Percentiles rank a stretch among this genome's conserved stretches.
These are phyloP conservation scores for Rhodotorula graminis DNA, from an alignment of 768 basidiomycete genomes.

Conservation along the genomic window DNA sequence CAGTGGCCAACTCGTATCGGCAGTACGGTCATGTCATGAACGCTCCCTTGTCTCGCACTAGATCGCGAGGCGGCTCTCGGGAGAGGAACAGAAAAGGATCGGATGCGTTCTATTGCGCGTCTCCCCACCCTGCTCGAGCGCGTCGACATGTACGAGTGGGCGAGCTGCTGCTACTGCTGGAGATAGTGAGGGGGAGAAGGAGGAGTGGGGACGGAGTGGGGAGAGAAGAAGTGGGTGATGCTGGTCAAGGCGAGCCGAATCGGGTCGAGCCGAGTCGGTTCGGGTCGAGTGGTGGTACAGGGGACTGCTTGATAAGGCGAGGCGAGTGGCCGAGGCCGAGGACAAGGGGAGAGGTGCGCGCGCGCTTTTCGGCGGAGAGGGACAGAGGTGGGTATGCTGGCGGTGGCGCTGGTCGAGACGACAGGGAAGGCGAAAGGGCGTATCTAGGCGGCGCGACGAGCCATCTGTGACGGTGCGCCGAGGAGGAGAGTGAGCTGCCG, in stretches of 20 bases:
- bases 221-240: background rate
- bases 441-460: constrained; percentile 27
- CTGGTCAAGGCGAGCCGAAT: background rate
- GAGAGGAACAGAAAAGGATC: no score
- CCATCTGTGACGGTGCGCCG: constrained; percentile 17
- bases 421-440: no score
- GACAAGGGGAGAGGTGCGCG: background rate
- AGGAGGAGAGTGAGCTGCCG: background rate
- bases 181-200: background rate
- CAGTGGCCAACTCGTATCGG: no score
- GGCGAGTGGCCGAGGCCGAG: background rate
- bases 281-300: background rate
- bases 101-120: no score
- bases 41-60: no score
- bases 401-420: background rate
- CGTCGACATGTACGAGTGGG: no score
- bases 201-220: background rate
- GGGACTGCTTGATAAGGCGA: background rate
- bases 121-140: no score
- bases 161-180: background rate
- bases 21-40: no score
- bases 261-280: no score
- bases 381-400: background rate
- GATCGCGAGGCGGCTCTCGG: no score
- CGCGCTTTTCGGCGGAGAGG: background rate